Evolutionary conservation across 495 filamentous ascomycete genomes (phyloP).

Genomic region (Podospora appendiculata): DNA sequence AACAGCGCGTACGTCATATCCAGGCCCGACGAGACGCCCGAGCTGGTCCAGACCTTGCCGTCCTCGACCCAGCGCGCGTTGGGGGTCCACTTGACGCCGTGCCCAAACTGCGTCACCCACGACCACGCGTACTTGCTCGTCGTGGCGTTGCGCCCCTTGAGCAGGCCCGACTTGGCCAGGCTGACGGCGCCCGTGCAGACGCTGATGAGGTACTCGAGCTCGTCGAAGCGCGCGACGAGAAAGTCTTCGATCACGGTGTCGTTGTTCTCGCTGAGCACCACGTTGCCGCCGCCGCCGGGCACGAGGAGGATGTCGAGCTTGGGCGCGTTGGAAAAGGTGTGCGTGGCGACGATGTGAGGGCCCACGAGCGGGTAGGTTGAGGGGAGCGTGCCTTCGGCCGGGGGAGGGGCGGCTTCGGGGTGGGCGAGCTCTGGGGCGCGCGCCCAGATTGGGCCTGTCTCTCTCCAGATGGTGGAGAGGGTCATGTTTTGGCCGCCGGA

Average conservation of each 20-base stretch:
- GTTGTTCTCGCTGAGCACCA: slow-evolving; percentile 20
- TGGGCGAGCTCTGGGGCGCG: slow-evolving; percentile 9
- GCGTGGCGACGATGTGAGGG: slow-evolving; percentile 51
- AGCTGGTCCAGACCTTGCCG: slow-evolving; percentile 19
- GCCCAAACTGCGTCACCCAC: slow-evolving; percentile 9
- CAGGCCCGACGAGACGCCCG: slow-evolving; percentile 3
- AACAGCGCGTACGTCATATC: slow-evolving; percentile 4
- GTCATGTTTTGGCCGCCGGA: slow-evolving; percentile 8
- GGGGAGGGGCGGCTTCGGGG: slow-evolving; percentile 11
- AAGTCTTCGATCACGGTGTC: slow-evolving; percentile 35
- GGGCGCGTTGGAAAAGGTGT: slow-evolving; percentile 44
- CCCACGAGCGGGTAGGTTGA: too few relatives aligned
- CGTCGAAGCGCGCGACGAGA: slow-evolving; percentile 33
- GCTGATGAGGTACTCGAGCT: slow-evolving; percentile 48
- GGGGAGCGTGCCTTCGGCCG: too few relatives aligned
- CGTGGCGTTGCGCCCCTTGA: slow-evolving; percentile 54
- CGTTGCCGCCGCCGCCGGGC: slow-evolving; percentile 53
- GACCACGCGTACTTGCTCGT: slow-evolving; percentile 42
- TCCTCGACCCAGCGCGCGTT: slow-evolving; percentile 20
- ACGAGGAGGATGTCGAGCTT: slow-evolving; percentile 58
- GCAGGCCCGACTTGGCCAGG: slow-evolving; percentile 44
- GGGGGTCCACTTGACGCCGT: slow-evolving; percentile 14
- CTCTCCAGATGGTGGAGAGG: slow-evolving; percentile 12
- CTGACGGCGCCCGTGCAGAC: slow-evolving; percentile 54
- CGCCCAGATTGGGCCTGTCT: slow-evolving; percentile 5